phyloP scores from a whole-genome alignment of 2,329 filamentous ascomycete species.

The Sporothrix sp. region DNA sequence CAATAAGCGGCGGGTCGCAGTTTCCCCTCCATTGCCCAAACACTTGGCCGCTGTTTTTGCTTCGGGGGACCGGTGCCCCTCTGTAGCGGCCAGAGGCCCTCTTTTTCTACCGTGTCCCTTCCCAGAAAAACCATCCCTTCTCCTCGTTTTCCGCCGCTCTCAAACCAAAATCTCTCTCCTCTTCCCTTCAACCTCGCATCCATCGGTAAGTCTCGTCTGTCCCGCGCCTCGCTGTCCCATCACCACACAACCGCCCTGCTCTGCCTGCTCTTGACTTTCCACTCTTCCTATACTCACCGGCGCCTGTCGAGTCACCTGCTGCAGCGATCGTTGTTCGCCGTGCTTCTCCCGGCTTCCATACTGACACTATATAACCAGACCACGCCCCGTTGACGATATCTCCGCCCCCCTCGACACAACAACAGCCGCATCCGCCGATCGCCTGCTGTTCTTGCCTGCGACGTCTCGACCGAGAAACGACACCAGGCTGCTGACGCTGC shows the following conservation, averaged over 20 bases:
- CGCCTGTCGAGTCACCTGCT: too few species aligned
- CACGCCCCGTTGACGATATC: slow-evolving; percentile 1
- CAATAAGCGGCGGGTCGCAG: slow-evolving; percentile 1
- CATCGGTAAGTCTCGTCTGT: slow-evolving; percentile 3
- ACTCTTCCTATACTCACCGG: background rate
- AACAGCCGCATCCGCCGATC: too few species aligned
- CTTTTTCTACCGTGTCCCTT: slow-evolving; percentile 1
- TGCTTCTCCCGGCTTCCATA: slow-evolving; percentile 13
- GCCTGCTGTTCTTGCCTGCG: too few species aligned
- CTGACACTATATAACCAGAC: slow-evolving; percentile 10
- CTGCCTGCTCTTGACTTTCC: background rate
- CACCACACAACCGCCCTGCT: background rate
- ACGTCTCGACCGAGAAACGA: too few species aligned
- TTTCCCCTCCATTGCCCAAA: slow-evolving; percentile 9
- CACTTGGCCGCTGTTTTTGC: background rate
- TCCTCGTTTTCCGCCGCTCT: slow-evolving; percentile 5
- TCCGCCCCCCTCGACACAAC: too few species aligned
- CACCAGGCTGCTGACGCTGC: slow-evolving; percentile 5
- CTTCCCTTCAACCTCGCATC: slow-evolving; percentile 2
- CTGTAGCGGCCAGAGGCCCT: slow-evolving; percentile 2
- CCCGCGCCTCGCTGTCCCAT: background rate
- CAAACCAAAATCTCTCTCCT: slow-evolving; percentile 10
- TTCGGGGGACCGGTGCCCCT: background rate
- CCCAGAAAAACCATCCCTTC: slow-evolving; percentile 10
- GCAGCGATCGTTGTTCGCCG: slow-evolving; percentile 6